These are phyloP conservation scores for Talaromyces stipitatus DNA, from an alignment of 495 filamentous ascomycete species.

Conservation along the genomic window DNA sequence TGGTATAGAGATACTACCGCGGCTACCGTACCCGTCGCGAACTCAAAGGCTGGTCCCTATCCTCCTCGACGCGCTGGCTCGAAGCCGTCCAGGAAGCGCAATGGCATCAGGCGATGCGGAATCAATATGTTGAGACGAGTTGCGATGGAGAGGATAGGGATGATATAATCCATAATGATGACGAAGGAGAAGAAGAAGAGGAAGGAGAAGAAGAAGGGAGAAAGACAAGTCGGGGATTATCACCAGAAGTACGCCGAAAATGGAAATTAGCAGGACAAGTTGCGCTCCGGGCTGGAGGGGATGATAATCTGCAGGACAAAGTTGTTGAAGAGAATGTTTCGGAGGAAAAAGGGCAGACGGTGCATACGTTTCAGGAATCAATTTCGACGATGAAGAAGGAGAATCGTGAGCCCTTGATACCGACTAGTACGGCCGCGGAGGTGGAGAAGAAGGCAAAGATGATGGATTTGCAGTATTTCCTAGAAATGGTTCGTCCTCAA, in stretches of 20 bases:
- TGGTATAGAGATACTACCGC: conserved; percentile 55
- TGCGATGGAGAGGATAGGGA: background rate
- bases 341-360: conserved; percentile 17
- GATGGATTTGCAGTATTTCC: conserved; percentile 85
- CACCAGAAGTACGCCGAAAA: conserved; percentile 48
- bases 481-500: conserved; percentile 67
- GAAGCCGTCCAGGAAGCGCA: conserved; percentile 34
- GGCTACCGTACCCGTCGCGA: conserved; percentile 63
- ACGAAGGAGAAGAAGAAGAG: conserved; percentile 7
- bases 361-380: conserved; percentile 9
- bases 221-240: conserved; percentile 1
- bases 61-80: conserved; percentile 61
- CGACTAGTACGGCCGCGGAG: conserved; percentile 20
- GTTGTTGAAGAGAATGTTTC: conserved; percentile 24
- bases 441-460: conserved; percentile 51
- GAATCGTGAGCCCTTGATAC: conserved; percentile 36
- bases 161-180: conserved; percentile 4
- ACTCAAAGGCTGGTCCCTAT: conserved; percentile 53
- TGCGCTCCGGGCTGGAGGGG: conserved; percentile 59
- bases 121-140: background rate
- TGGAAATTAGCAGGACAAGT: conserved; percentile 70
- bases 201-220: conserved; percentile 12
- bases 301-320: conserved; percentile 40
- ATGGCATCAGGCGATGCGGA: background rate
- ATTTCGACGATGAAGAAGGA: conserved; percentile 23